These are phyloP conservation scores for Coemansia sp. DNA, from an alignment of 192 early-diverging fungal species.

Conservation along the genomic window DNA sequence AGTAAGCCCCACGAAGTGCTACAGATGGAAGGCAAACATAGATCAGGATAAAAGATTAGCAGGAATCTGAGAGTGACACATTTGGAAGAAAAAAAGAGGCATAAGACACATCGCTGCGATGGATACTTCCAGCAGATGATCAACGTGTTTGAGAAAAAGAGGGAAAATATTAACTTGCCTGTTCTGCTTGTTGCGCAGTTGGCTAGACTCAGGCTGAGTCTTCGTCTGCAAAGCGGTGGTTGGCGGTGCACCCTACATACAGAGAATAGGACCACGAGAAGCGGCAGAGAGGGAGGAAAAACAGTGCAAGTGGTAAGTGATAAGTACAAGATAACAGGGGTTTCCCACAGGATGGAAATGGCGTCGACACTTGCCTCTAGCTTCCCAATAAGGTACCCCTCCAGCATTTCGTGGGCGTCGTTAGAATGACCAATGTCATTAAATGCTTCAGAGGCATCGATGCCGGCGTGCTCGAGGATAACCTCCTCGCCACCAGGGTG, in stretches of 20 bases:
- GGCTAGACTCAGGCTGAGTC: slow-evolving; percentile 6
- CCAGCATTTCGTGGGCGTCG: slow-evolving; percentile 86
- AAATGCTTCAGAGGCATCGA: slow-evolving; percentile 90
- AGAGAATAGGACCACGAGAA: not conserved
- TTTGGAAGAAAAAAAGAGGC: no score
- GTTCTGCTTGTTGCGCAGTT: slow-evolving; percentile 44
- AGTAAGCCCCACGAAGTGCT: slow-evolving; percentile 55
- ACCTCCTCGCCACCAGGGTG: slow-evolving; percentile 99
- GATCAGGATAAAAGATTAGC: not conserved
- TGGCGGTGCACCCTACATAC: slow-evolving; percentile 30
- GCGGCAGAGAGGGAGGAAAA: not conserved
- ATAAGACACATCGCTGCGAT: no score
- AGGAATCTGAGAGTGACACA: no score
- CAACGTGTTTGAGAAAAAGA: not conserved
- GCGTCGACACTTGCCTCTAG: slow-evolving; percentile 41
- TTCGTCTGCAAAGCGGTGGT: slow-evolving; percentile 10
- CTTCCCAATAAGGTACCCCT: slow-evolving; percentile 72
- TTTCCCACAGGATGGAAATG: not conserved
- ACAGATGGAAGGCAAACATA: slow-evolving; percentile 8
- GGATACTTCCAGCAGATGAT: not conserved
- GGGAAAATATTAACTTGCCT: slow-evolving; percentile 18
- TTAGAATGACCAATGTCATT: slow-evolving; percentile 97
- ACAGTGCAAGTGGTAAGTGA: not conserved
- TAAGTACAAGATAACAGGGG: not conserved
- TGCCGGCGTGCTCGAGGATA: slow-evolving; percentile 84